A percentile compares a stretch with the other conserved stretches of the same genome.
Evolutionary conservation across 2,329 filamentous ascomycete species (phyloP).

Genomic region (Grosmannia penicillata): DNA sequence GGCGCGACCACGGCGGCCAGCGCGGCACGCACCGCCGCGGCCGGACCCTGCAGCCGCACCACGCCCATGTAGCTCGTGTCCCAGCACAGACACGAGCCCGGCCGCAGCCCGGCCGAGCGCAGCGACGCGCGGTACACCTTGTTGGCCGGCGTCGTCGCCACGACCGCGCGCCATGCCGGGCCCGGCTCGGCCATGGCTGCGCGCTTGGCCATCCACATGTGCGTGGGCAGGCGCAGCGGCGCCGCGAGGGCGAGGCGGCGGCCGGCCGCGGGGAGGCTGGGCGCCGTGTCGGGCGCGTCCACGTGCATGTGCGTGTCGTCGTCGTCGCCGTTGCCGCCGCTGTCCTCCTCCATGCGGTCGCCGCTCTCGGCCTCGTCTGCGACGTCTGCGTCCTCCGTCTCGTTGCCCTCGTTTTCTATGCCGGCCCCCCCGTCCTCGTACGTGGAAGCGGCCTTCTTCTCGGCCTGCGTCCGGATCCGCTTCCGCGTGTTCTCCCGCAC

Average conservation of each 20-base stretch:
- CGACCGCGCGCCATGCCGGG: constrained; percentile 78
- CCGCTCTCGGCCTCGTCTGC: background rate
- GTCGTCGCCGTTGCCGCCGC: background rate
- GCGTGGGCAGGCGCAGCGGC: constrained; percentile 92
- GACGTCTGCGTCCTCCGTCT: constrained; percentile 5
- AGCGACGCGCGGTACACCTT: constrained; percentile 86
- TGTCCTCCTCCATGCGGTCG: background rate
- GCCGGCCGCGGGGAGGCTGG: constrained; percentile 45
- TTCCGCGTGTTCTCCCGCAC: constrained; percentile 16
- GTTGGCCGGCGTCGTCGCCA: constrained; percentile 72
- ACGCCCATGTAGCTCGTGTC: constrained; percentile 92
- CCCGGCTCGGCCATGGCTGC: constrained; percentile 71
- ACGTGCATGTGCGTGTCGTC: background rate
- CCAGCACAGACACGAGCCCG: constrained; percentile 58
- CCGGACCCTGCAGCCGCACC: constrained; percentile 54
- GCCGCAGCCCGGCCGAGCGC: constrained; percentile 58
- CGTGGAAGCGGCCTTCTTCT: too few relatives aligned
- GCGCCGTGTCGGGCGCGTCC: background rate
- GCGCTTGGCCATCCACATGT: constrained; percentile 85
- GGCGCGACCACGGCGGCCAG: constrained; percentile 8
- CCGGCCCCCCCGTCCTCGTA: too few relatives aligned
- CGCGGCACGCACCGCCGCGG: constrained; percentile 1
- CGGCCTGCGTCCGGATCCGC: constrained; percentile 12
- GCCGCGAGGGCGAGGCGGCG: constrained; percentile 63
- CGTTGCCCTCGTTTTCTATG: constrained; percentile 7